A percentile compares a stretch with the other conserved stretches of the same genome.
Evolutionary conservation across 2,329 filamentous ascomycete genomes (phyloP).

Genomic region (Cercospora zeina): DNA sequence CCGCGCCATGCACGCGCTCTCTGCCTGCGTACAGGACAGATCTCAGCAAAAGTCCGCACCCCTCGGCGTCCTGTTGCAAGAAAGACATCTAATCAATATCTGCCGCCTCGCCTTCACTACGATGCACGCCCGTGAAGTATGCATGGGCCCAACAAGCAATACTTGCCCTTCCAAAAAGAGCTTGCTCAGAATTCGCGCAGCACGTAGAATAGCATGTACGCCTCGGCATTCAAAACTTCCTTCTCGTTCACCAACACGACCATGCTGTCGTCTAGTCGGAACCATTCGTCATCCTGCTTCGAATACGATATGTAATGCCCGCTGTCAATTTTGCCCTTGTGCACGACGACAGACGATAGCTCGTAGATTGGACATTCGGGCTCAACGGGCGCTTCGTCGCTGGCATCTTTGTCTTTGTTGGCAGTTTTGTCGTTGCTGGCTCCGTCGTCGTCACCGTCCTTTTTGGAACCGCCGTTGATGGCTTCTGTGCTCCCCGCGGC

Average conservation of each 20-base stretch:
- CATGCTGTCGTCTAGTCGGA: slow-evolving; percentile 92
- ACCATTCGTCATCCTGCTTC: slow-evolving; percentile 82
- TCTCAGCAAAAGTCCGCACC: not conserved
- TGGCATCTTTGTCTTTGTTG: slow-evolving; percentile 18
- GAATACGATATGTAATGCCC: slow-evolving; percentile 93
- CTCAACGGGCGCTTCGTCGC: slow-evolving; percentile 22
- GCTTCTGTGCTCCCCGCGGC: slow-evolving; percentile 31
- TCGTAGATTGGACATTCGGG: slow-evolving; percentile 70
- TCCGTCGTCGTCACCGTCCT: slow-evolving; percentile 24
- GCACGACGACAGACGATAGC: slow-evolving; percentile 84
- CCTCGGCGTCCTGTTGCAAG: not conserved
- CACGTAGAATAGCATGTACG: slow-evolving; percentile 84
- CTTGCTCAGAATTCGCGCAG: slow-evolving; percentile 26
- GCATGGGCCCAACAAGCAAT: not conserved
- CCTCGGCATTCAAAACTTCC: slow-evolving; percentile 81
- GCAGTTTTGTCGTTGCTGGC: slow-evolving; percentile 27
- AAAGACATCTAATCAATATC: not conserved
- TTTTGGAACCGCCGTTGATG: slow-evolving; percentile 42
- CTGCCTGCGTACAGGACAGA: slow-evolving; percentile 15
- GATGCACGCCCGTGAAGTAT: not conserved
- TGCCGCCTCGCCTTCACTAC: not conserved
- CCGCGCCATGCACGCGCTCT: not conserved
- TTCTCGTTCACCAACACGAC: slow-evolving; percentile 80
- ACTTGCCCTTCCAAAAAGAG: not conserved
- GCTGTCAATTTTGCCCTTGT: slow-evolving; percentile 88